phyloP scores from a whole-genome alignment of 1,284 basidiomycete genomes.

The Moesziomyces globuligerus region DNA sequence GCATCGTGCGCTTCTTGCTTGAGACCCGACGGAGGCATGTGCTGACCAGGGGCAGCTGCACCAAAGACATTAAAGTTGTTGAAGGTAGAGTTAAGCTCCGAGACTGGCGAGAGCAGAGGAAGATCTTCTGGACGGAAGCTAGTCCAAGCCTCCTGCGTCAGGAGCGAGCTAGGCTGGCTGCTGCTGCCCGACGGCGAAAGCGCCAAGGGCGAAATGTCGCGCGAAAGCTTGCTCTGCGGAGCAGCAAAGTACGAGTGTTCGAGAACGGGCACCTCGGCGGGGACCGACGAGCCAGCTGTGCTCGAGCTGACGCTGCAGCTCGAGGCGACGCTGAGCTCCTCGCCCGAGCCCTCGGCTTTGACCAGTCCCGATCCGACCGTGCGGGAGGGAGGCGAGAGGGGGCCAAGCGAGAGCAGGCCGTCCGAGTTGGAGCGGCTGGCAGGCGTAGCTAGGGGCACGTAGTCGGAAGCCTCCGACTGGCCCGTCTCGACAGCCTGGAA shows the following conservation, averaged over 20 bases:
- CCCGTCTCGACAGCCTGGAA: constrained; percentile 7
- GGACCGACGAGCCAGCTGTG: constrained; percentile 18
- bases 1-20: too few species aligned
- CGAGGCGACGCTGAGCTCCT: constrained; percentile 20
- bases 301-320: constrained; percentile 35
- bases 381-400: constrained; percentile 22
- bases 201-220: constrained; percentile 19
- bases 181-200: constrained; percentile 12
- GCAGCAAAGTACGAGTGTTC: constrained; percentile 24
- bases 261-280: constrained; percentile 10
- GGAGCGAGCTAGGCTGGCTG: constrained; percentile 14
- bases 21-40: background rate
- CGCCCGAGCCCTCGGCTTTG: constrained; percentile 6
- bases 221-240: constrained; percentile 7
- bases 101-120: constrained; percentile 28
- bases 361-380: constrained; percentile 5
- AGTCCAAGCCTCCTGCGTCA: constrained; percentile 23
- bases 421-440: constrained; percentile 30
- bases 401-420: constrained; percentile 19
- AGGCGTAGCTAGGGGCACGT: constrained; percentile 5
- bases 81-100: constrained; percentile 28
- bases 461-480: constrained; percentile 13
- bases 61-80: constrained; percentile 22
- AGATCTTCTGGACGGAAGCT: background rate
- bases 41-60: background rate